These are phyloP conservation scores for Globisporangium camurandrum DNA, from an alignment of 352 stramenopile genomes.

Conservation along the genomic window DNA sequence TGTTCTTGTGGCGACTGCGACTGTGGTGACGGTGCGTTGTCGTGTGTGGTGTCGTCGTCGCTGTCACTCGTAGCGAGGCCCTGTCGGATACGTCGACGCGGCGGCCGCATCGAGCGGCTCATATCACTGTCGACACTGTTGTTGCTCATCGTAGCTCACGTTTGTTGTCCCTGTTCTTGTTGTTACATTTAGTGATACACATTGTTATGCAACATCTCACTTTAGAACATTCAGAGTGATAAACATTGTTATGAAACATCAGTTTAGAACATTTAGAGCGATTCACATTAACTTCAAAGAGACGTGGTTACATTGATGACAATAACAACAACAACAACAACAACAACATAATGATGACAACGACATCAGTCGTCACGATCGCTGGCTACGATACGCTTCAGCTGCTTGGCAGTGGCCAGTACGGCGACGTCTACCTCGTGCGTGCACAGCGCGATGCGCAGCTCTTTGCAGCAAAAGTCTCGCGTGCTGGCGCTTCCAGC, in stretches of 20 bases:
- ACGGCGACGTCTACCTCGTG: slow-evolving; percentile 48
- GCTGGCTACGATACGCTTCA: slow-evolving; percentile 36
- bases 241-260: no score
- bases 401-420: slow-evolving; percentile 50
- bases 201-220: no score
- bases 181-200: no score
- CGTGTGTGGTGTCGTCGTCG: not conserved
- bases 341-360: slow-evolving; percentile 2
- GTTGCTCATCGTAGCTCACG: not conserved
- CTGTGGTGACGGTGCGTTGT: not conserved
- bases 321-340: slow-evolving; percentile 1
- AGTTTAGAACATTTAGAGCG: no score
- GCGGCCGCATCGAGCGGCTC: not conserved
- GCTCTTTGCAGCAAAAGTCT: slow-evolving; percentile 50
- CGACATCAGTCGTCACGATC: slow-evolving; percentile 10
- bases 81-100: slow-evolving; percentile 7
- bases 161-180: not conserved
- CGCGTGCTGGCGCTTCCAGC: slow-evolving; percentile 7
- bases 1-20: not conserved
- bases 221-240: no score
- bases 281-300: no score
- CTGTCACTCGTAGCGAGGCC: not conserved
- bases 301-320: no score
- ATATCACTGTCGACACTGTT: not conserved
- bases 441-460: slow-evolving; percentile 18